Evolutionary conservation across 768 basidiomycete species (phyloP).

Genomic region (Xerocomus brunneocitrinus): DNA sequence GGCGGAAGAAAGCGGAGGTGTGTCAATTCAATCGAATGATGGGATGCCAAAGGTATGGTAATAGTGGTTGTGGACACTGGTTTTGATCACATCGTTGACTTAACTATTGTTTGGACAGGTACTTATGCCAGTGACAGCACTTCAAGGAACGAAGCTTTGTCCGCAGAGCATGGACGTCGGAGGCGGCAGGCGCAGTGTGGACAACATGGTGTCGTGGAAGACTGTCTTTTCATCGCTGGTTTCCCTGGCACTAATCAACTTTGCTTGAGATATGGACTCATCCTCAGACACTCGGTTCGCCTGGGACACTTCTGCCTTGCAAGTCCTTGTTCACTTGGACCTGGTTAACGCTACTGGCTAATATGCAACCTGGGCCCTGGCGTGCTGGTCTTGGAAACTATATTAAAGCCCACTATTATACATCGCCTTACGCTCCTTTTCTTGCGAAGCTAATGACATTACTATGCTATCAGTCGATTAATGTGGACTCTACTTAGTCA

Average conservation of each 20-base stretch:
- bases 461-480: slow-evolving; percentile 4
- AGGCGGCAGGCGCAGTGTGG: background rate
- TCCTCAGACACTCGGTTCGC: background rate
- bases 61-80: background rate
- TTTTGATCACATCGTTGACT: background rate
- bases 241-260: slow-evolving; percentile 2
- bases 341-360: background rate
- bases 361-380: background rate
- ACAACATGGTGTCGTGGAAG: slow-evolving; percentile 6
- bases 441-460: no score
- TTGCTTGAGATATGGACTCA: slow-evolving; percentile 7
- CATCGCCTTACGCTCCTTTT: background rate
- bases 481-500: background rate
- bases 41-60: slow-evolving; percentile 45
- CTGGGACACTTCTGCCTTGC: background rate
- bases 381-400: background rate
- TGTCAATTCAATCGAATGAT: slow-evolving; percentile 34
- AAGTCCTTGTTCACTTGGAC: no score
- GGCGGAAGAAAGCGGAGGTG: slow-evolving; percentile 38
- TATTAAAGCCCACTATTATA: no score
- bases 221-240: background rate
- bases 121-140: slow-evolving; percentile 31
- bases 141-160: slow-evolving; percentile 21
- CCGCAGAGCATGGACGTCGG: slow-evolving; percentile 10
- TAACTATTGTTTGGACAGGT: slow-evolving; percentile 22